Conservation (phyloP, 208 protist genomes). For the Herpetomonas samuelpessoai region DNA sequence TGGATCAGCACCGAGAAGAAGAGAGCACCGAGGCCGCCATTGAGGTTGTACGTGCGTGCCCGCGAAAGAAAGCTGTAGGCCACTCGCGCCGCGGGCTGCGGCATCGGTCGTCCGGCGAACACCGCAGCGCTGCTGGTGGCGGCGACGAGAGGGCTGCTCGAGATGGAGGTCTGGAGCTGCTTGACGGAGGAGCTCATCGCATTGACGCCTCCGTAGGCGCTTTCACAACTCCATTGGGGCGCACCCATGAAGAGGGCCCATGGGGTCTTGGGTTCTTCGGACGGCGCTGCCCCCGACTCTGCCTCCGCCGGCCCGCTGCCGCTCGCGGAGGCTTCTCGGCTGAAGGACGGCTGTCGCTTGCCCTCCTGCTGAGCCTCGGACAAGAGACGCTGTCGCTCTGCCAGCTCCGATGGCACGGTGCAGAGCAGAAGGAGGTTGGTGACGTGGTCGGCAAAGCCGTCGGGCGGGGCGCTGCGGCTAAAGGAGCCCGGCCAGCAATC, state of each 20-base stretch:
- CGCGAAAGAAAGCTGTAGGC: slow-evolving; percentile 46
- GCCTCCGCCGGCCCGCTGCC: background rate
- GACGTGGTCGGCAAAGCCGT: slow-evolving; percentile 29
- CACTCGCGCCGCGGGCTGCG: slow-evolving; percentile 16
- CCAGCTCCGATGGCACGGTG: slow-evolving; percentile 12
- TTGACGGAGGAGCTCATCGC: slow-evolving; percentile 3
- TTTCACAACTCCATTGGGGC: slow-evolving; percentile 38
- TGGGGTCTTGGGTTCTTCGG: too few relatives aligned
- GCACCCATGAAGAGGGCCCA: slow-evolving; percentile 40
- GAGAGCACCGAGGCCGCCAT: slow-evolving; percentile 36
- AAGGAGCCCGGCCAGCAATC: slow-evolving; percentile 19
- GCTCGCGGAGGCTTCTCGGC: background rate
- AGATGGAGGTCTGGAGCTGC: slow-evolving; percentile 8
- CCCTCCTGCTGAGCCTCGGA: background rate
- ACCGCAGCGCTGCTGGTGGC: background rate
- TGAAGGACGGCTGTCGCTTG: background rate
- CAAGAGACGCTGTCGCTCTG: slow-evolving; percentile 9
- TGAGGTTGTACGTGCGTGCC: slow-evolving; percentile 39
- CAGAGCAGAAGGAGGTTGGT: slow-evolving; percentile 22
- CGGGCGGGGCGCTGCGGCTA: slow-evolving; percentile 10
- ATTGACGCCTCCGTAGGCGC: slow-evolving; percentile 1
- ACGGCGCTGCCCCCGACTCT: slow-evolving; percentile 13
- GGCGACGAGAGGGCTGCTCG: slow-evolving; percentile 9
- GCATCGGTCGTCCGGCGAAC: slow-evolving; percentile 1
- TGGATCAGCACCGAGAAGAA: slow-evolving; percentile 36